Evolutionary conservation across 305 asterid genomes (phyloP).

Genomic region (Salvia sclarea): DNA sequence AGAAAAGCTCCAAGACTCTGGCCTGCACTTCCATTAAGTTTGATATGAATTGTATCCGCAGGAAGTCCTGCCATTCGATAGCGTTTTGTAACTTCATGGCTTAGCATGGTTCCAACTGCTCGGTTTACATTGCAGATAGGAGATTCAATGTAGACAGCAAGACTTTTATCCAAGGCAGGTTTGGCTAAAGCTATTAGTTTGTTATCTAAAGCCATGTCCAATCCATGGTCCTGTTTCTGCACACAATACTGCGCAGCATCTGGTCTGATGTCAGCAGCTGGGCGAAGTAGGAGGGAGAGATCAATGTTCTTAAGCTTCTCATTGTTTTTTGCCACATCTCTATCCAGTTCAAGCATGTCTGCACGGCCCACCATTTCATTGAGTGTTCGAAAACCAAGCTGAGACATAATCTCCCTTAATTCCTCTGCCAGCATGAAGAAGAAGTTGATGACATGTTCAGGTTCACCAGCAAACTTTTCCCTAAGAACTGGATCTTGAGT

Average conservation of each 20-base stretch:
- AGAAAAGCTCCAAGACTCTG: constrained; percentile 99
- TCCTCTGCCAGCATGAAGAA: constrained; percentile 99
- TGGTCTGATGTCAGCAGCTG: constrained; percentile 97
- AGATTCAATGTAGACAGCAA: constrained; percentile 87
- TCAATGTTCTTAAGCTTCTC: constrained; percentile 89
- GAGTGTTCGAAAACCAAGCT: constrained; percentile 83
- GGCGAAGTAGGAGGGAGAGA: constrained; percentile 84
- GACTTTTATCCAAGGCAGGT: constrained; percentile 74
- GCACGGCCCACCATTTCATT: constrained; percentile 96
- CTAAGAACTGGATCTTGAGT: constrained; percentile 98
- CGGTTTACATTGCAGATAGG: constrained; percentile 89
- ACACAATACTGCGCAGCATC: constrained; percentile 95
- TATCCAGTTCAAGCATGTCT: constrained; percentile 91
- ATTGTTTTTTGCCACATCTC: constrained; percentile 61
- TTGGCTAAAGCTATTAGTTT: constrained; percentile 63
- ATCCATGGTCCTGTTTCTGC: constrained; percentile 96
- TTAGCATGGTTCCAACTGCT: constrained; percentile 98
- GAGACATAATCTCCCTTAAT: constrained; percentile 90
- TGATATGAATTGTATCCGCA: constrained; percentile 82
- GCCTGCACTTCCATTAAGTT: constrained; percentile 95
- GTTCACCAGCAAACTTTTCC: constrained; percentile 95
- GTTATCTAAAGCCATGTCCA: constrained; percentile 96
- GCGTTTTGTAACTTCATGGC: constrained; percentile 91
- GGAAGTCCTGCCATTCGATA: constrained; percentile 80
- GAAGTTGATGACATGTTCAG: constrained; percentile 98